A percentile compares a stretch with the other conserved stretches of the same genome.
phyloP scores from a whole-genome alignment of 176 grass and related monocot genomes.

The Hyparrhenia diplandra region DNA sequence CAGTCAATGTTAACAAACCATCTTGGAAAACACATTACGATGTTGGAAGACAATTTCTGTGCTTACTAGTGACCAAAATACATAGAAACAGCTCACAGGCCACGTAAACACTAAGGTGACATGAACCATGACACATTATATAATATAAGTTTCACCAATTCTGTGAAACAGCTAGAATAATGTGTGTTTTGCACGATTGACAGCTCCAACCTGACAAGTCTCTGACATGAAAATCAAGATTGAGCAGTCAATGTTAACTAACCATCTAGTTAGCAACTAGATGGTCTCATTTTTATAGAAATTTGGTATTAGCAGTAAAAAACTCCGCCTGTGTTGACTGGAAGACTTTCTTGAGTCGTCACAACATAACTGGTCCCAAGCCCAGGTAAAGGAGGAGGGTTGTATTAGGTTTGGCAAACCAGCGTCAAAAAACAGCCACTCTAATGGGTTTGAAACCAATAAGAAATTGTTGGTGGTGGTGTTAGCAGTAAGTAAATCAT shows the following conservation, averaged over 20 bases:
- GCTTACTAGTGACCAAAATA: background rate
- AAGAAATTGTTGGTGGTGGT: too few species aligned
- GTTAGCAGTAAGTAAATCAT: conserved; percentile 38
- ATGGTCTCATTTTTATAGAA: background rate
- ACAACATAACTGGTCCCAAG: too few species aligned
- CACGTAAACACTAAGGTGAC: background rate
- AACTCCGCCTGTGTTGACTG: too few species aligned
- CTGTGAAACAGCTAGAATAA: background rate
- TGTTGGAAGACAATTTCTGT: background rate
- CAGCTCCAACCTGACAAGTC: too few species aligned
- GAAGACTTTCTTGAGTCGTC: too few species aligned
- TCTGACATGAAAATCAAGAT: too few species aligned
- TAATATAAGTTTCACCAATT: background rate
- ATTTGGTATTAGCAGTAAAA: background rate
- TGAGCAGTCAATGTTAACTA: background rate
- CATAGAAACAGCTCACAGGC: background rate
- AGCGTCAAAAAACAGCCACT: too few species aligned
- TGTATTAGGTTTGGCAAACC: too few species aligned
- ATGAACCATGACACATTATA: conserved; percentile 9
- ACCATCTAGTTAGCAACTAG: background rate
- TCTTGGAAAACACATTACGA: too few species aligned
- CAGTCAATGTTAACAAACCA: background rate
- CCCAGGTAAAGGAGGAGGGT: too few species aligned
- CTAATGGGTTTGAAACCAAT: too few species aligned
- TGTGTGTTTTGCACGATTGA: background rate